phyloP scores from a whole-genome alignment of 2,329 filamentous ascomycete species.

The Beauveria scarabaeidicola region DNA sequence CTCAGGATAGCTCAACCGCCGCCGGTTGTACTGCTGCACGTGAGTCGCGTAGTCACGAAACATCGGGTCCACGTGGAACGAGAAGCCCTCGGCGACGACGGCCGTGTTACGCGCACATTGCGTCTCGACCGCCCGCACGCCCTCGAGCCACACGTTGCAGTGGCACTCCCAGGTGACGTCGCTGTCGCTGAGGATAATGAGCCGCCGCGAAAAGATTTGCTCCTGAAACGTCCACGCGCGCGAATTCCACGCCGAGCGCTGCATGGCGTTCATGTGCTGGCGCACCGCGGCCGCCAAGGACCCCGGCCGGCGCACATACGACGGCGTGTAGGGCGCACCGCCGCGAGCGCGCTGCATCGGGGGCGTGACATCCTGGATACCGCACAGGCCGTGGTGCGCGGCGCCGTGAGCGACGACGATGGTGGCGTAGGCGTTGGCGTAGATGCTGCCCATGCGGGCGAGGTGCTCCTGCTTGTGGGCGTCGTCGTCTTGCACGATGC shows the following conservation, averaged over 20 bases:
- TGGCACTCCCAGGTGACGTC: slow-evolving; percentile 9
- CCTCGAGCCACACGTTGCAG: slow-evolving; percentile 12
- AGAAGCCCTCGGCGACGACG: slow-evolving; percentile 4
- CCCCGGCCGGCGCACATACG: background rate
- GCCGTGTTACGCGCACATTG: slow-evolving; percentile 8
- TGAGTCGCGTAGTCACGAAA: slow-evolving; percentile 3
- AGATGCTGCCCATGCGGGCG: slow-evolving; percentile 13
- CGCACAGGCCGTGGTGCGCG: background rate
- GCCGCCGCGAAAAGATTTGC: slow-evolving; percentile 9
- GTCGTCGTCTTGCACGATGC: slow-evolving; percentile 15
- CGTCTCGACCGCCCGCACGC: slow-evolving; percentile 4
- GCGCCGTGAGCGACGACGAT: background rate
- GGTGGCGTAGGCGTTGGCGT: slow-evolving; percentile 10
- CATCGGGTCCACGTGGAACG: background rate
- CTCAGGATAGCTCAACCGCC: slow-evolving; percentile 8
- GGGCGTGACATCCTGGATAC: background rate
- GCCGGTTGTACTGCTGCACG: slow-evolving; percentile 8
- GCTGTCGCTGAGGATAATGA: slow-evolving; percentile 1
- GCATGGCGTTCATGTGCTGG: background rate
- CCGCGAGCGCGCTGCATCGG: background rate
- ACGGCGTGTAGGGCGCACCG: background rate
- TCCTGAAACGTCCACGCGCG: slow-evolving; percentile 10
- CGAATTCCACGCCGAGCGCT: slow-evolving; percentile 3
- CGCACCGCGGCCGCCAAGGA: background rate
- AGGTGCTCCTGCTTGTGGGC: slow-evolving; percentile 13